Evolutionary conservation across 306 rosid species (phyloP).

Genomic region (Abrus precatorius): DNA sequence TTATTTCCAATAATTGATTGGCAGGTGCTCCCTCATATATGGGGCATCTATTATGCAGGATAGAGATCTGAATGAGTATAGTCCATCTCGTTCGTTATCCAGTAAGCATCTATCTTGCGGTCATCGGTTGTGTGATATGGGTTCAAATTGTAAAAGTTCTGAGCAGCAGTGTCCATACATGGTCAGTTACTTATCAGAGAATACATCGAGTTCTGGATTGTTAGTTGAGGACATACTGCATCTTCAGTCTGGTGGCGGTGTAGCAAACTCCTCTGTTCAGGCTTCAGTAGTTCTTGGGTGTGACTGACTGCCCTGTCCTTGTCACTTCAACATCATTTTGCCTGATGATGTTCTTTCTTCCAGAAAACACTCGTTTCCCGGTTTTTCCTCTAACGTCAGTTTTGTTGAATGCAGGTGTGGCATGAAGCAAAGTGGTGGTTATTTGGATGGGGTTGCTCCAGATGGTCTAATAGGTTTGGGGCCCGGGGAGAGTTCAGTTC

Average conservation of each 20-base stretch:
- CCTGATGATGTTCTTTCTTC: conserved; percentile 3
- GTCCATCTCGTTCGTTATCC: conserved; percentile 78
- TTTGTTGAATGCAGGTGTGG: conserved; percentile 77
- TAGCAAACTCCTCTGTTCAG: conserved; percentile 67
- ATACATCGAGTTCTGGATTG: conserved; percentile 92
- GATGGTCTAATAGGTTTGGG: conserved; percentile 97
- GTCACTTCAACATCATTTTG: conserved; percentile 33
- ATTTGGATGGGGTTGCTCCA: conserved; percentile 92
- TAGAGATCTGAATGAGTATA: conserved; percentile 89
- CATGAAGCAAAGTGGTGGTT: conserved; percentile 96
- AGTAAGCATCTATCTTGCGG: conserved; percentile 85
- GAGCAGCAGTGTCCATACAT: conserved; percentile 81
- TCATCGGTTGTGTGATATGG: conserved; percentile 76
- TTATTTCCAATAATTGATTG: conserved; percentile 95
- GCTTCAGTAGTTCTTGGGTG: conserved; percentile 88
- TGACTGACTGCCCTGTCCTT: conserved; percentile 40
- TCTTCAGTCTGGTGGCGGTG: conserved; percentile 62
- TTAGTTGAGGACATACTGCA: conserved; percentile 89
- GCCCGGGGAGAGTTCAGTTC: conserved; percentile 87
- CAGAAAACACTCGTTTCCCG: neutral
- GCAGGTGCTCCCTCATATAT: conserved; percentile 97
- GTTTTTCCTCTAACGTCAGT: conserved; percentile 33
- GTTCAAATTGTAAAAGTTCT: conserved; percentile 72
- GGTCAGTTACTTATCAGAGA: conserved; percentile 69
- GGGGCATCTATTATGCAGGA: conserved; percentile 99